A percentile compares a stretch with the other conserved stretches of the same genome.
These are phyloP conservation scores for Penicillium sp. DNA, from an alignment of 2,329 filamentous ascomycete genomes.

Conservation along the genomic window DNA sequence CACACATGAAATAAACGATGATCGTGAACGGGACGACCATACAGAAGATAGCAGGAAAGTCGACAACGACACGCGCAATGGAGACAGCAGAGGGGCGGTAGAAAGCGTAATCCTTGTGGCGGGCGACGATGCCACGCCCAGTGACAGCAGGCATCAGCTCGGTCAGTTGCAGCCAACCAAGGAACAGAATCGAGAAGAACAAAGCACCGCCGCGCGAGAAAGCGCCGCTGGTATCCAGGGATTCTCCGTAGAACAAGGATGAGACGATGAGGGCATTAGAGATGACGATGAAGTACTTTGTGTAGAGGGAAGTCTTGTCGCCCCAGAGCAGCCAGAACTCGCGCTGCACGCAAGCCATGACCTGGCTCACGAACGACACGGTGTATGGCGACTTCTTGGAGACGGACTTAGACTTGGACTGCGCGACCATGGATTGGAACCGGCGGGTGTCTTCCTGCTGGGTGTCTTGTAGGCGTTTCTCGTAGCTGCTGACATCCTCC, in stretches of 20 bases:
- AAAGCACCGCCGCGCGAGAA: conserved; percentile 62
- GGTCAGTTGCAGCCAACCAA: conserved; percentile 69
- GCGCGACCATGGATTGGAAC: conserved; percentile 64
- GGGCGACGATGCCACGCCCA: conserved; percentile 66
- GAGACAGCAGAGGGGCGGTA: conserved; percentile 66
- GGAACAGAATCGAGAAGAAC: conserved; percentile 67
- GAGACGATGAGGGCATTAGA: conserved; percentile 73
- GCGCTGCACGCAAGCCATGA: conserved; percentile 59
- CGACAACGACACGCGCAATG: conserved; percentile 60
- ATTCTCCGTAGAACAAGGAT: conserved; percentile 71
- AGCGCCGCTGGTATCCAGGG: conserved; percentile 58
- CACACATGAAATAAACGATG: conserved; percentile 65
- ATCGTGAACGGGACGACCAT: conserved; percentile 61
- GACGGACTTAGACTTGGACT: conserved; percentile 64
- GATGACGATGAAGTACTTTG: conserved; percentile 76
- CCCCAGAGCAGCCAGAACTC: conserved; percentile 78
- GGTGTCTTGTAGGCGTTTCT: conserved; percentile 56
- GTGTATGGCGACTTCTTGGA: conserved; percentile 72
- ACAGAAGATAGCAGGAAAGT: conserved; percentile 59
- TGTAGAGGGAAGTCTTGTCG: conserved; percentile 71
- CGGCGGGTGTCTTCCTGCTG: conserved; percentile 60
- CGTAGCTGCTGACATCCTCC: conserved; percentile 61
- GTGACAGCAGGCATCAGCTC: conserved; percentile 76
- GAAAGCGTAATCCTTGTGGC: conserved; percentile 67
- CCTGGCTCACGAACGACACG: conserved; percentile 69